Percentiles rank a stretch among this genome's conserved stretches.
Evolutionary conservation across 805 yeast genomes (phyloP).

Genomic region (Wickerhamiella galacta): DNA sequence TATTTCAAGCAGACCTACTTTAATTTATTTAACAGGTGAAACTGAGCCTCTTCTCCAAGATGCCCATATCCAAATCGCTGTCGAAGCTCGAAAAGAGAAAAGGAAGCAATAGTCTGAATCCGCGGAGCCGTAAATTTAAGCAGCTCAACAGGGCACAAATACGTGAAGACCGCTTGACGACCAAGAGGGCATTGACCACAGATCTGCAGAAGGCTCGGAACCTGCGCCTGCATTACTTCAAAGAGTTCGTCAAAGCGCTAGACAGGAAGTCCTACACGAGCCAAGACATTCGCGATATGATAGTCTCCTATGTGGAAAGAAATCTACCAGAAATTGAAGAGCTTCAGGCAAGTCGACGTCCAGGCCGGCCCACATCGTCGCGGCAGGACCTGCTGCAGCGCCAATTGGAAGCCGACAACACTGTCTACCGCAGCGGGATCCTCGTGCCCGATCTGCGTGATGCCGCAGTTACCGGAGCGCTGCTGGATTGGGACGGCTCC

Average conservation of each 20-base stretch:
- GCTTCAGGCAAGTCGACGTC: constrained; percentile 46
- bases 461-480: constrained; percentile 35
- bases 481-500: constrained; percentile 69
- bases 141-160: constrained; percentile 73
- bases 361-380: constrained; percentile 72
- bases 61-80: constrained; percentile 58
- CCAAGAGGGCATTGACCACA: constrained; percentile 36
- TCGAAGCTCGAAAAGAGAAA: constrained; percentile 42
- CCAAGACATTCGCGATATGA: constrained; percentile 44
- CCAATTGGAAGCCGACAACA: constrained; percentile 41
- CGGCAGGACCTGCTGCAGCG: constrained; percentile 53
- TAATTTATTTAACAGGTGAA: too few species aligned
- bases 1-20: too few species aligned
- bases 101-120: constrained; percentile 47
- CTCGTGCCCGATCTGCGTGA: constrained; percentile 55
- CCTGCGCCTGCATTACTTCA: constrained; percentile 10
- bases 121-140: constrained; percentile 77
- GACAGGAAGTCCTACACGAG: constrained; percentile 28
- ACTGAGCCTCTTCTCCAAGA: constrained; percentile 18
- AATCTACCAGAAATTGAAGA: constrained; percentile 61
- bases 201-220: constrained; percentile 28
- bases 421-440: constrained; percentile 52
- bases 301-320: constrained; percentile 43
- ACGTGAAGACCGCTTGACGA: constrained; percentile 55
- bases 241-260: constrained; percentile 3